Base-by-base conservation (phyloP, 2,329 filamentous ascomycete genomes). In the Botrytis sinoallii region DNA sequence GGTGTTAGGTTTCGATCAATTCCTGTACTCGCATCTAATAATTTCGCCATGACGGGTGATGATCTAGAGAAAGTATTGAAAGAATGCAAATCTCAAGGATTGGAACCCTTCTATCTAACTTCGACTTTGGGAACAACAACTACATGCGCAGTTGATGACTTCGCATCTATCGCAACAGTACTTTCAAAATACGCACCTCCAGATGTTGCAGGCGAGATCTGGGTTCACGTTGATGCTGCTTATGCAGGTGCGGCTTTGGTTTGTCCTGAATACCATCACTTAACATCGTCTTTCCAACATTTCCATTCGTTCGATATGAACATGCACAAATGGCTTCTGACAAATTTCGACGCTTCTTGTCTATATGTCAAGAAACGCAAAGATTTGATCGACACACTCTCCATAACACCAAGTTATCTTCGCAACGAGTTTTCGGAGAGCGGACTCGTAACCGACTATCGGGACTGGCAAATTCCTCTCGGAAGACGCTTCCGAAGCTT, bases 301-400 rank as follows among this genome's bases (percentile, higher is more conserved):
- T 94, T 97, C 81, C 93, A 97, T 85, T 94, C 91, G 76, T 97
- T 97, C 87, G 91, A 97, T 83, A 90, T 95, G 85, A 98, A 98
- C 85, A 92, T 97, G 88, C 95, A 98, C 87, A 98, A 98, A 85
- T 98, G 95, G 95, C 87, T 98, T 66, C 89, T 98, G 29, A 94
- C 94, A 73, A 97, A 97, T 83, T 98, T 98, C 79, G 95, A 98
- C 82, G 88, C 86, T 79, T 94, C 92, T 72, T 92, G 92, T 77
- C 87, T 97, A 64, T 98, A 90, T 83, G 90, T 98, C 67, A 90
- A 91, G 76, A 87, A 91, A 79, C 89, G 95, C 25, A 84, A 86
- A 72, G 90, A 94, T 83, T 88, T 98, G n/a, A 93, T 92, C 61
- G 87, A 91, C 75, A 92, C 94, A 0, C 87, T 97, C 60, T 91